Base-by-base conservation (phyloP, 768 basidiomycete species). In the Fomitopsis pulvina region DNA sequence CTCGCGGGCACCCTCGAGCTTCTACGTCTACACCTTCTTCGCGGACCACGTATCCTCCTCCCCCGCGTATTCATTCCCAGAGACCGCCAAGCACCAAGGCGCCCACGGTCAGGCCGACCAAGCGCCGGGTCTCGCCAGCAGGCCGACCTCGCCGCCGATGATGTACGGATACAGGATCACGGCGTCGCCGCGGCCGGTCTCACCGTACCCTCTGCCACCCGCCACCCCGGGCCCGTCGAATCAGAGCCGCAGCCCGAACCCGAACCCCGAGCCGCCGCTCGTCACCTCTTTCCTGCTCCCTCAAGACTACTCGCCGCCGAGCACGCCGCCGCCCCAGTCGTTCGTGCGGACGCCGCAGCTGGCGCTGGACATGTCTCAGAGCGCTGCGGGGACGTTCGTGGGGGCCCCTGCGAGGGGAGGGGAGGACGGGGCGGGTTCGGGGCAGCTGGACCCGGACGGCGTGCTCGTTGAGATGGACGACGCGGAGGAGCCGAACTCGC, bases 401-500 rank as follows among this genome's bases (percentile, higher is more conserved):
- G 16, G n/a, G 41, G 45, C 11, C n/a, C 10, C 41, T 3, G 9
- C 38, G 32, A 29, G 18, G 27, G 34, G 2, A 20, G 45, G 28
- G 30, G 40, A 22, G 44, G 48, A 46, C 27, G 40, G 12, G 16
- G 18, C 27, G 2, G 56, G 44, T 21, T 21, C 27, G n/a, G 54
- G 53, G 48, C 47, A 53, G 28, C 51, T 71, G 41, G 78, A 77
- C 52, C 68, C 71, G 2, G 77, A 78, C 46, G 76, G 76, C 1
- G 73, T 70, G 30, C 59, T 63, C 40, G 57, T 44, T 12, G 50
- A 48, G 29, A 51, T 56, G 8, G 54, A 9, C n/a, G 49, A 52
- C 20, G 52, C 64, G 27, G 53, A 59, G 41, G 68, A 73, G 45
- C 71, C 74, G 1, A 70, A 68, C 8, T 73, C 74, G 6, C 71